Conservation (phyloP, 371 early-diverging fungal species). For the Actinomortierella ambigua region DNA sequence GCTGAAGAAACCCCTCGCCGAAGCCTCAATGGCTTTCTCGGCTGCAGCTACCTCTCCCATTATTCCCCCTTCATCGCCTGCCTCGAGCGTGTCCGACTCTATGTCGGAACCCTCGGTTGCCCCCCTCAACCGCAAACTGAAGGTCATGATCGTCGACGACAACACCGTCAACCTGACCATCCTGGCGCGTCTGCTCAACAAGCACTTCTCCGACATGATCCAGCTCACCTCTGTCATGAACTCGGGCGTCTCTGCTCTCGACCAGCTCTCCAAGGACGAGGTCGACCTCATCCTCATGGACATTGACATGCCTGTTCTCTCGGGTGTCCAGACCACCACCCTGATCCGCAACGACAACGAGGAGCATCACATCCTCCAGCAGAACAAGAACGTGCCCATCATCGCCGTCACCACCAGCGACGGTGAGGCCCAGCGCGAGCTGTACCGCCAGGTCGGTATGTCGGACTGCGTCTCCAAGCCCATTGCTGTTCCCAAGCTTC, state of each 20-base stretch:
- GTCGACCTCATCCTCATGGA: conserved; percentile 68
- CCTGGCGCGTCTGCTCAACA: conserved; percentile 54
- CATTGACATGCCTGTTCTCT: conserved; percentile 69
- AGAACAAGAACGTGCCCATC: conserved; percentile 62
- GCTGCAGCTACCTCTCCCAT: conserved; percentile 16
- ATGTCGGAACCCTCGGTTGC: conserved; percentile 24
- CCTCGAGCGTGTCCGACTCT: conserved; percentile 43
- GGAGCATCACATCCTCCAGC: conserved; percentile 51
- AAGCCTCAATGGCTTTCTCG: conserved; percentile 21
- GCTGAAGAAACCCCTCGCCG: conserved; percentile 19
- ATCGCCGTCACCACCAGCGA: conserved; percentile 70
- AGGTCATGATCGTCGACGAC: conserved; percentile 63
- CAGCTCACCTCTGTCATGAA: conserved; percentile 51
- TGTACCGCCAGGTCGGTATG: conserved; percentile 47
- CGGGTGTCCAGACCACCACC: conserved; percentile 60
- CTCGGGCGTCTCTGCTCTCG: conserved; percentile 51
- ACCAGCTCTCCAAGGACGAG: conserved; percentile 47
- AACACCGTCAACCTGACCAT: conserved; percentile 63
- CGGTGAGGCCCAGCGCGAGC: conserved; percentile 45
- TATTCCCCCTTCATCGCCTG: conserved; percentile 35
- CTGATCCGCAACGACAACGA: conserved; percentile 49
- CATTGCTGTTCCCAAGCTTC: conserved; percentile 32
- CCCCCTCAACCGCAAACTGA: conserved; percentile 34
- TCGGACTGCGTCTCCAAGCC: conserved; percentile 48
- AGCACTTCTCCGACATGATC: conserved; percentile 55